These are phyloP conservation scores for Phytophthora agathidicida DNA, from an alignment of 352 stramenopile species.

Conservation along the genomic window DNA sequence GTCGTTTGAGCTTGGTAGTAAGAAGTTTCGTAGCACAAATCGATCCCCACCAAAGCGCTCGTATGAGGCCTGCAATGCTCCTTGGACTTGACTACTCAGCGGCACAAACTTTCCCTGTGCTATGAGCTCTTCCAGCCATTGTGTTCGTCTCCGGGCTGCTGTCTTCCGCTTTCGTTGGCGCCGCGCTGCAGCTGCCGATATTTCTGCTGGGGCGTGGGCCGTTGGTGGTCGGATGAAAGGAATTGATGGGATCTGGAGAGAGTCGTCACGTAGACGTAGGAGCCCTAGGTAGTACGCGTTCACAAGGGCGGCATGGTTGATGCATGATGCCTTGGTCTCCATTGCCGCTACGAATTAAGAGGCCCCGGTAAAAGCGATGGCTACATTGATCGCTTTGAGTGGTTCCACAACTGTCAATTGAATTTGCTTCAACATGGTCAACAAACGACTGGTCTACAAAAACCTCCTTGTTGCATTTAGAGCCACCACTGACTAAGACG, in stretches of 20 bases:
- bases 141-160: constrained; percentile 27
- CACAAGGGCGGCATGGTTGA: constrained; percentile 59
- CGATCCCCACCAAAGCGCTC: constrained; percentile 16
- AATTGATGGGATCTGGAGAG: constrained; percentile 36
- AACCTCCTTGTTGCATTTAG: no score
- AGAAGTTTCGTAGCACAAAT: constrained; percentile 31
- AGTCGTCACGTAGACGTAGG: constrained; percentile 31
- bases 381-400: no score
- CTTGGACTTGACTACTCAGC: constrained; percentile 26
- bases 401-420: no score
- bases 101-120: constrained; percentile 60
- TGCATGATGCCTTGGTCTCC: constrained; percentile 29
- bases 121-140: constrained; percentile 43
- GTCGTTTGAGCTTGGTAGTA: constrained; percentile 16
- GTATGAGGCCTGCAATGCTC: constrained; percentile 30
- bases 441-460: no score
- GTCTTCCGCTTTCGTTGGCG: constrained; percentile 51
- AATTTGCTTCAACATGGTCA: no score
- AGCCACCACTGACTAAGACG: no score
- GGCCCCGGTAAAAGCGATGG: no score
- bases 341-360: constrained; percentile 17
- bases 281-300: constrained; percentile 58
- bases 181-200: constrained; percentile 12
- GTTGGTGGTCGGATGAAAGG: constrained; percentile 29
- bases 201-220: background rate